A percentile compares a stretch with the other conserved stretches of the same genome.
phyloP scores from a whole-genome alignment of 1,139 yeast species.

The Kluyveromyces sp. region DNA sequence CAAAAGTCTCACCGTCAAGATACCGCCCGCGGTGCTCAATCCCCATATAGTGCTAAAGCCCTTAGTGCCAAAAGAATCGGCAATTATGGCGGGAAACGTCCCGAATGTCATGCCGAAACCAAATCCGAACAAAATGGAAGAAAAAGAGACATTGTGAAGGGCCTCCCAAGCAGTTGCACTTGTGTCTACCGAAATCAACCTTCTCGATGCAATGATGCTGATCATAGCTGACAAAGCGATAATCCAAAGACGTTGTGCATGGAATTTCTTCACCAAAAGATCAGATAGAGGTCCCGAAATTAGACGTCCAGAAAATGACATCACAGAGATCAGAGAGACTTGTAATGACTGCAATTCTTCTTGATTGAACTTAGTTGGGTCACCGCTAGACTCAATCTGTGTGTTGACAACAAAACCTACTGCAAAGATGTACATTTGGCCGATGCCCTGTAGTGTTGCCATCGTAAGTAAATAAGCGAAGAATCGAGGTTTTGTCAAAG shows the following conservation, averaged over 20 bases:
- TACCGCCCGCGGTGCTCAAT: slow-evolving; percentile 51
- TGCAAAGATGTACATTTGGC: slow-evolving; percentile 71
- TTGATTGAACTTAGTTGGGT: slow-evolving; percentile 19
- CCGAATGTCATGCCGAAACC: slow-evolving; percentile 83
- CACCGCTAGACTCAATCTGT: slow-evolving; percentile 32
- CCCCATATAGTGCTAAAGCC: slow-evolving; percentile 83
- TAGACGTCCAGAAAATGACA: slow-evolving; percentile 62
- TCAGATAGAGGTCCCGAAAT: slow-evolving; percentile 67
- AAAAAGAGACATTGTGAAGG: slow-evolving; percentile 37
- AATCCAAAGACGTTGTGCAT: slow-evolving; percentile 65
- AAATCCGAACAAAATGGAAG: slow-evolving; percentile 60
- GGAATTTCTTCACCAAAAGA: slow-evolving; percentile 42
- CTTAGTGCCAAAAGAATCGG: slow-evolving; percentile 68
- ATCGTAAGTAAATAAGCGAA: slow-evolving; percentile 47
- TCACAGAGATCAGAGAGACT: slow-evolving; percentile 62
- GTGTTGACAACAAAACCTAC: slow-evolving; percentile 69
- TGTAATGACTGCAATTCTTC: slow-evolving; percentile 57
- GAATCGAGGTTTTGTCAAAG: slow-evolving; percentile 31
- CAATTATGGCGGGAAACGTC: slow-evolving; percentile 69
- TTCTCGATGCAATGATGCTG: slow-evolving; percentile 41
- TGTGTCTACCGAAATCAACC: slow-evolving; percentile 33
- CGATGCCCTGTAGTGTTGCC: slow-evolving; percentile 62
- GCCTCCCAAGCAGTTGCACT: slow-evolving; percentile 13
- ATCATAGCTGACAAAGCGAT: slow-evolving; percentile 45
- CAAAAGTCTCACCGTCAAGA: slow-evolving; percentile 34